Evolutionary conservation across 306 rosid genomes (phyloP).

Genomic region (Castanea mollissima): DNA sequence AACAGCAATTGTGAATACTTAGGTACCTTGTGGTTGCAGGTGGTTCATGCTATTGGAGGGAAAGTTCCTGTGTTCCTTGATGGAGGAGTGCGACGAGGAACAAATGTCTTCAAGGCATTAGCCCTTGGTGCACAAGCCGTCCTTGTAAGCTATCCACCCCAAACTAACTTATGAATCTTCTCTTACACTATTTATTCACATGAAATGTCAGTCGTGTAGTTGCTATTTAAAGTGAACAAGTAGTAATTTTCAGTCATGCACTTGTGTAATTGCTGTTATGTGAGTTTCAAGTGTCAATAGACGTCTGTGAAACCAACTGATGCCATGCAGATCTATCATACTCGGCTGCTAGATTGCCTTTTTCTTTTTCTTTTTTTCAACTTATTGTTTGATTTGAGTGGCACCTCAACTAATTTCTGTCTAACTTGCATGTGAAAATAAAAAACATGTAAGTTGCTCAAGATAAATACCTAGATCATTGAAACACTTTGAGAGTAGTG

Average conservation of each 20-base stretch:
- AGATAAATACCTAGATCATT: neutral
- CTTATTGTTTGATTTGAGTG: neutral
- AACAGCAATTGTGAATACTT: neutral
- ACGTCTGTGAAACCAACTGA: neutral
- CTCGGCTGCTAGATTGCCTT: neutral
- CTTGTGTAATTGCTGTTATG: neutral
- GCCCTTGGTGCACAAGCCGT: conserved; percentile 67
- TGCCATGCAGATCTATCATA: neutral
- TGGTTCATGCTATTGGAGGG: conserved; percentile 50
- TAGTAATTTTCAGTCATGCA: neutral
- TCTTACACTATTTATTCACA: neutral
- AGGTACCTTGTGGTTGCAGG: conserved; percentile 30
- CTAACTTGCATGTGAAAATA: neutral
- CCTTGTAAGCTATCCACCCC: conserved; percentile 38
- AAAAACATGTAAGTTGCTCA: neutral
- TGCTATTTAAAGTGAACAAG: neutral
- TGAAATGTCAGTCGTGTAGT: neutral
- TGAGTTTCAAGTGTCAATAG: neutral
- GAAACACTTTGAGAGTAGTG: neutral
- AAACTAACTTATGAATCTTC: neutral
- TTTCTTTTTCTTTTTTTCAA: neutral
- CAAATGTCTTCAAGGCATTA: conserved; percentile 63
- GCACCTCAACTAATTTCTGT: neutral
- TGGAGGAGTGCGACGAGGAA: conserved; percentile 65
- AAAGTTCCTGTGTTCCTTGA: conserved; percentile 53